Evolutionary conservation across 169 alveolate genomes (phyloP), one percentile per base, ranked within the genome.

Genomic region (Plasmodium gaboni): DNA sequence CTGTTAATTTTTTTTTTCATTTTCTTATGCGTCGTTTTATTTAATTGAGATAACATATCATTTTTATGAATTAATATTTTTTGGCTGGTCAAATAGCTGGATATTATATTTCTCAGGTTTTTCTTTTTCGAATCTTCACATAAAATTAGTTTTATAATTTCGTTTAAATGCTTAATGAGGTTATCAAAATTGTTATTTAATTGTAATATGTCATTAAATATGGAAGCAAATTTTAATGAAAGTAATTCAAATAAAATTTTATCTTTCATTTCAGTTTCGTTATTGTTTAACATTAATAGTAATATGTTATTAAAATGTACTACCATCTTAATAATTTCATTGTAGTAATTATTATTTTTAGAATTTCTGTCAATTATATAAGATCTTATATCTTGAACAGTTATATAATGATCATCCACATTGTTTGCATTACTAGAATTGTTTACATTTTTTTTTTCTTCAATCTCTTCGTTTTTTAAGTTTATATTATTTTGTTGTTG

Each of bases 241-340:
- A 83, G 5, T 13, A 83, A 61, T 17, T 83, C 85, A 67, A 83
- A 83, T 15, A 83, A 48, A 42, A 68, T 24, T 68, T 83, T 83
- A 38, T 83, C 91, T 55, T 68, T 51, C 28, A 42, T 61, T 53
- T 83, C 73, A 4, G 26, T 57, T 38, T 13, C 28, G 22, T 69
- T 83, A 46, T 69, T 69, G 42, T 59, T 69, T 46, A 42, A 15
- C 91, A 68, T 67, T 83, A 83, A 71, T 44, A 83, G 42, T n/a
- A 83, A 24, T 17, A 83, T 83, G 19, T 83, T 83, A 26, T 83
- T 83, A 53, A 83, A 68, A 83, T 83, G 91, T 13, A 83, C 73
- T 8, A 83, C 48, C 91, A 83, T 83, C 61, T 69, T 83, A 13
- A 83, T 12, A 38, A 83, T 83, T 68, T 83, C 91, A 26, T 83